These are phyloP conservation scores for Cytospora chrysosperma DNA, from an alignment of 2,329 filamentous ascomycete genomes.

Conservation along the genomic window DNA sequence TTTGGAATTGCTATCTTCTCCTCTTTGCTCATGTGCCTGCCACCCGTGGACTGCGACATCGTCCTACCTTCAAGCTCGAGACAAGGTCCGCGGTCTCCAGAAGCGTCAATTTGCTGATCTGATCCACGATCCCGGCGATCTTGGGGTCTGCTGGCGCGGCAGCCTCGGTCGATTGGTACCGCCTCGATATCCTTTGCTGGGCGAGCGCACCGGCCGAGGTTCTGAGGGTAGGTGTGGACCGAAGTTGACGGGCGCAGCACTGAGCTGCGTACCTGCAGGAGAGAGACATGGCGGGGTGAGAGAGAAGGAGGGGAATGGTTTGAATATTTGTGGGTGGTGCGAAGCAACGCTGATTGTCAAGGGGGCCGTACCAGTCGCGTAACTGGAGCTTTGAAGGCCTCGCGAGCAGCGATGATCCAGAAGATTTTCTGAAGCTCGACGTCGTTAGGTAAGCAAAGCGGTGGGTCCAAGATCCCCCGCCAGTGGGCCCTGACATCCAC, in stretches of 20 bases:
- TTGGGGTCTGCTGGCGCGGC: constrained; percentile 68
- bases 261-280: constrained; percentile 63
- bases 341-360: constrained; percentile 7
- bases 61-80: constrained; percentile 81
- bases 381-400: constrained; percentile 3
- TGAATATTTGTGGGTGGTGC: constrained; percentile 1
- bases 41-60: not conserved
- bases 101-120: constrained; percentile 97
- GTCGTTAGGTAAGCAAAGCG: constrained; percentile 17
- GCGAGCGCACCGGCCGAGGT: constrained; percentile 42
- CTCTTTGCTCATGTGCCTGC: not conserved
- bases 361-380: constrained; percentile 9
- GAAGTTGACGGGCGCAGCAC: constrained; percentile 63
- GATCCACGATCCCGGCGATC: constrained; percentile 91
- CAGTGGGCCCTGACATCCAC: not conserved
- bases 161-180: constrained; percentile 86
- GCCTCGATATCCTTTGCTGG: constrained; percentile 58
- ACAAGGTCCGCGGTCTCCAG: constrained; percentile 97
- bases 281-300: constrained; percentile 51
- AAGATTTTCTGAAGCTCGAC: constrained; percentile 25
- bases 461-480: constrained; percentile 16
- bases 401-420: constrained; percentile 21
- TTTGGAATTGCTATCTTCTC: too few species aligned
- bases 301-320: too few species aligned
- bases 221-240: constrained; percentile 47